phyloP scores from a whole-genome alignment of 106 monocot species.

The Posidonia australis region DNA sequence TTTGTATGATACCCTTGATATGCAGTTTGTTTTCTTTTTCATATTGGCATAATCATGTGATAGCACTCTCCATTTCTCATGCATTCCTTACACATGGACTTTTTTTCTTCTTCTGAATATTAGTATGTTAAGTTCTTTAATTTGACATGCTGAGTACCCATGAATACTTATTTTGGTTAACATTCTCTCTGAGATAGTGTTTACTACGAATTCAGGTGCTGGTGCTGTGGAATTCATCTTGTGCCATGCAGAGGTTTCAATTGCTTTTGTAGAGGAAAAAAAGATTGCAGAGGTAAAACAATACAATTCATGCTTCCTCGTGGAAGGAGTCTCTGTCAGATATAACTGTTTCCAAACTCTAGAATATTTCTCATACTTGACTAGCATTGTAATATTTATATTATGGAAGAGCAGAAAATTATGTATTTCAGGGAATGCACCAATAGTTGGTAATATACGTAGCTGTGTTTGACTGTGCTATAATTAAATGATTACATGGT shows the following conservation, averaged over 20 bases:
- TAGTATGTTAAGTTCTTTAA: background rate
- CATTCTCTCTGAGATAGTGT: background rate
- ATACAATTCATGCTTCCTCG: background rate
- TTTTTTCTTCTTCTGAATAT: too few relatives aligned
- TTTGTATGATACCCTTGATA: slow-evolving; percentile 93
- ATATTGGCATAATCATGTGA: background rate
- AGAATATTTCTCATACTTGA: too few relatives aligned
- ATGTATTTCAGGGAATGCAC: background rate
- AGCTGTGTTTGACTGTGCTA: background rate
- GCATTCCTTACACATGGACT: too few relatives aligned
- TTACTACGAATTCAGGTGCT: slow-evolving; percentile 35
- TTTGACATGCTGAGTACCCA: background rate
- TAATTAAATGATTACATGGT: background rate
- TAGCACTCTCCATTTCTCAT: background rate
- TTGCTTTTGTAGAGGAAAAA: slow-evolving; percentile 78
- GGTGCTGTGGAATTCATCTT: slow-evolving; percentile 77
- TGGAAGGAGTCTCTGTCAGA: too few relatives aligned
- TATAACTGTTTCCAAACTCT: too few relatives aligned
- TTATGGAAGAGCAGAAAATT: background rate
- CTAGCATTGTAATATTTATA: background rate
- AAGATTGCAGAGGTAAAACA: slow-evolving; percentile 64
- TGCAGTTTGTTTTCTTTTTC: slow-evolving; percentile 3
- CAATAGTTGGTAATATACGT: background rate
- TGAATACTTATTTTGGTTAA: background rate
- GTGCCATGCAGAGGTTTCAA: slow-evolving; percentile 75